phyloP scores from a whole-genome alignment of 176 grass and related monocot species.

The Miscanthus lutarioriparius region DNA sequence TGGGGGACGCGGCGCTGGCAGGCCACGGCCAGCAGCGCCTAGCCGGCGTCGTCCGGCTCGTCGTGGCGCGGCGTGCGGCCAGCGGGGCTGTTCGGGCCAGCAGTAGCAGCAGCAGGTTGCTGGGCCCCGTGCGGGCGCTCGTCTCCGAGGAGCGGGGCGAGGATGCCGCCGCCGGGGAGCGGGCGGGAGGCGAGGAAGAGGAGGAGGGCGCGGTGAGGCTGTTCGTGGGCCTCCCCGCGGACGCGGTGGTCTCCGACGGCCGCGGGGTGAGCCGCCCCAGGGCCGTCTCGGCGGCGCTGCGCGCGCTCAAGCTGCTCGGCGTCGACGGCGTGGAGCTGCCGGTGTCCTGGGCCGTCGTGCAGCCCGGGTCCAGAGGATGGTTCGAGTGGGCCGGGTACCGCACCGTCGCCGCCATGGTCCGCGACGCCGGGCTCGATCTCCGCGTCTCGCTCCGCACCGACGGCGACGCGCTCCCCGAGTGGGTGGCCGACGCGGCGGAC shows the following conservation, averaged over 20 bases:
- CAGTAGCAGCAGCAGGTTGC: no score
- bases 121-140: neutral
- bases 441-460: slow-evolving; percentile 66
- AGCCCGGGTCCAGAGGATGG: slow-evolving; percentile 43
- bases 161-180: slow-evolving; percentile 9
- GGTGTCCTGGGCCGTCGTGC: slow-evolving; percentile 67
- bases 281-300: slow-evolving; percentile 63
- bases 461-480: slow-evolving; percentile 52
- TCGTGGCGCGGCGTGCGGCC: neutral
- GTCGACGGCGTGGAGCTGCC: slow-evolving; percentile 78
- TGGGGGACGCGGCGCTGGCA: slow-evolving; percentile 13
- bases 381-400: slow-evolving; percentile 64
- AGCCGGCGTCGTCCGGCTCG: neutral
- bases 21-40: neutral
- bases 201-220: slow-evolving; percentile 51
- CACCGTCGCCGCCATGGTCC: slow-evolving; percentile 69
- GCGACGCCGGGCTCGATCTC: slow-evolving; percentile 60
- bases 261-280: slow-evolving; percentile 40
- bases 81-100: neutral
- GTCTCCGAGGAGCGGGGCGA: no score
- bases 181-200: neutral
- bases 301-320: slow-evolving; percentile 69
- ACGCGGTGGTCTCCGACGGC: slow-evolving; percentile 49
- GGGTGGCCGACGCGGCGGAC: slow-evolving; percentile 46
- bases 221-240: slow-evolving; percentile 75